Conservation (phyloP, 2,329 filamentous ascomycete species). For the Apiospora saccharicola region DNA sequence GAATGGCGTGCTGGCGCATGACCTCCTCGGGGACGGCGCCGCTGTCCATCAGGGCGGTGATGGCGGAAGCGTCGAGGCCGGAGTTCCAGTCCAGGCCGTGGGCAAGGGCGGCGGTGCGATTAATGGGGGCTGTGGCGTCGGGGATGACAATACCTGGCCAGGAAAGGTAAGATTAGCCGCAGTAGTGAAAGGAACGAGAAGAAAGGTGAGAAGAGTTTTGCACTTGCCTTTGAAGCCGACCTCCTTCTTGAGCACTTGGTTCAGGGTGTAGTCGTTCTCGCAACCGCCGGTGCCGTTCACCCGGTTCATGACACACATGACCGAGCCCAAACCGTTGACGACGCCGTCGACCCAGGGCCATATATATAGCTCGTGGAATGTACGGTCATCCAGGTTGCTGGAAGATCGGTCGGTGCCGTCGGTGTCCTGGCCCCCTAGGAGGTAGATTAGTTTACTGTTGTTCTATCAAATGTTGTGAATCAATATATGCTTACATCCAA, state of each 20-base stretch:
- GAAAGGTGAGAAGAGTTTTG: too few species aligned
- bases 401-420: conserved; percentile 13
- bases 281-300: conserved; percentile 37
- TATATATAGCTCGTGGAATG: conserved; percentile 38
- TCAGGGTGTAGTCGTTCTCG: conserved; percentile 36
- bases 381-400: conserved; percentile 34
- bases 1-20: background rate
- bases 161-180: conserved; percentile 34
- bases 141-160: background rate
- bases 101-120: conserved; percentile 23
- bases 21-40: background rate
- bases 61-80: background rate
- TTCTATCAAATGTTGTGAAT: too few species aligned
- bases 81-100: background rate
- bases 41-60: background rate
- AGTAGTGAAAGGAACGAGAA: background rate
- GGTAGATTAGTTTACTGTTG: too few species aligned
- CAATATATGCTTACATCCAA: background rate
- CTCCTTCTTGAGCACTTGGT: conserved; percentile 37
- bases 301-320: conserved; percentile 39
- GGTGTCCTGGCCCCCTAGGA: background rate
- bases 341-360: conserved; percentile 36
- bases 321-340: conserved; percentile 31
- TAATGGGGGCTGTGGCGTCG: conserved; percentile 33
- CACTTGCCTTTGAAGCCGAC: conserved; percentile 37